These are phyloP conservation scores for Antitrichia curtipendula DNA, from an alignment of 225 moss, liverwort and hornwort genomes.

Conservation along the genomic window DNA sequence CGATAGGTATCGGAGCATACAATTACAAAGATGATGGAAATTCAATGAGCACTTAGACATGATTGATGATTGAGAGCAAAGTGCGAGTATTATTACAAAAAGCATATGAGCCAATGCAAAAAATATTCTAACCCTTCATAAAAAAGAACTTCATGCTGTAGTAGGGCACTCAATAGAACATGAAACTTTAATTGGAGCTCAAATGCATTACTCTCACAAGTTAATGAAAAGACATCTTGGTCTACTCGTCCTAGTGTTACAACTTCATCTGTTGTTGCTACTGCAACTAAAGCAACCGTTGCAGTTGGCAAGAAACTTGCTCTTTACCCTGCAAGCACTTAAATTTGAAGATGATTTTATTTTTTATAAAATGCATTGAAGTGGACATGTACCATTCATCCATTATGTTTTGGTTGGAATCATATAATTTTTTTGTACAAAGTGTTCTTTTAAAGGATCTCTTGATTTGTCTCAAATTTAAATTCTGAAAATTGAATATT, in stretches of 20 bases:
- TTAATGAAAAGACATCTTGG: slow-evolving; percentile 31
- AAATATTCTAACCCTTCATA: slow-evolving; percentile 35
- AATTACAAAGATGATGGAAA: slow-evolving; percentile 92
- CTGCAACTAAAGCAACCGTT: slow-evolving; percentile 9
- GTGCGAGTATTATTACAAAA: slow-evolving; percentile 46
- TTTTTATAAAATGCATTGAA: neutral
- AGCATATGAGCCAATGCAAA: slow-evolving; percentile 75
- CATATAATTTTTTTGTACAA: neutral
- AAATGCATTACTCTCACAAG: slow-evolving; percentile 45
- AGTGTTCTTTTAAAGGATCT: neutral
- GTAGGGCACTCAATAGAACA: slow-evolving; percentile 43
- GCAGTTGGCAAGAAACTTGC: slow-evolving; percentile 31
- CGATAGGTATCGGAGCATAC: slow-evolving; percentile 49
- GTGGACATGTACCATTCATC: neutral
- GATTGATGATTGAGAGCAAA: slow-evolving; percentile 62
- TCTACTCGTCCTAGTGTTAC: slow-evolving; percentile 13
- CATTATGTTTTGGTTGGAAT: neutral
- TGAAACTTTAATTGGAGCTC: slow-evolving; percentile 47
- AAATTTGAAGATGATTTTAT: neutral
- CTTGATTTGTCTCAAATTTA: neutral
- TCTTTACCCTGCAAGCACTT: slow-evolving; percentile 43
- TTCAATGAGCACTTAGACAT: slow-evolving; percentile 67
- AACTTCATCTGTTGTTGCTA: neutral
- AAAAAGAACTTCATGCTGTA: slow-evolving; percentile 55
- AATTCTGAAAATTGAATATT: no score